Percentiles rank a stretch among this genome's conserved stretches.
These are phyloP conservation scores for Ceratobasidium papillatum DNA, from an alignment of 1,284 basidiomycete genomes.

Conservation along the genomic window DNA sequence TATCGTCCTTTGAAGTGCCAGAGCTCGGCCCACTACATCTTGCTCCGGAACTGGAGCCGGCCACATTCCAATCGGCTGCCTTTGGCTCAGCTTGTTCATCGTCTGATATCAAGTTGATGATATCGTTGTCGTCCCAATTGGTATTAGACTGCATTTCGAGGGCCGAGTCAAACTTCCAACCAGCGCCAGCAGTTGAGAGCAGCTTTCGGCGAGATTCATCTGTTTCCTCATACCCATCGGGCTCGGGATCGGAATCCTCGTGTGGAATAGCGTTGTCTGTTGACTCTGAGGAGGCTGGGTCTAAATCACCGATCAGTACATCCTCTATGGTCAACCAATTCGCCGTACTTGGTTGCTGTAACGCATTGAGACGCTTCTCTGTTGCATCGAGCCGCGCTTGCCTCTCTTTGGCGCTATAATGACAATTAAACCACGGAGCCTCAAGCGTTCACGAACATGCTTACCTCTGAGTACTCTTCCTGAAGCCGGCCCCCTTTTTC, in stretches of 20 bases:
- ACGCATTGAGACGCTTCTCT: conserved; percentile 63
- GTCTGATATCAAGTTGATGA: conserved; percentile 29
- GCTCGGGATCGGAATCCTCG: conserved; percentile 38
- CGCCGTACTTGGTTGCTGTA: conserved; percentile 51
- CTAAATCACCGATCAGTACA: neutral
- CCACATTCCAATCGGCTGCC: neutral
- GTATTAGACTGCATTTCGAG: conserved; percentile 44
- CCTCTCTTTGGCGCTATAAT: conserved; percentile 72
- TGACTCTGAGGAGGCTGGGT: neutral
- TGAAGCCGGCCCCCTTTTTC: conserved; percentile 64
- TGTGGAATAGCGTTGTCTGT: neutral
- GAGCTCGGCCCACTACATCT: neutral
- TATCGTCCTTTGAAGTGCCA: neutral
- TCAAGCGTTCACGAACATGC: conserved; percentile 39
- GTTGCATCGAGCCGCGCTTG: conserved; percentile 77
- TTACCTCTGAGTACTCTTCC: conserved; percentile 74
- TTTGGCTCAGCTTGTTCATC: neutral
- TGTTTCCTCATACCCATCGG: conserved; percentile 42
- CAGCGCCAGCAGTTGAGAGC: conserved; percentile 39
- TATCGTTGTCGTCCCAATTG: neutral
- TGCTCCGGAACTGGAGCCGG: neutral
- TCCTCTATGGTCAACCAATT: no score
- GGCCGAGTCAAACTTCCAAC: conserved; percentile 40
- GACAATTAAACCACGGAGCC: conserved; percentile 9
- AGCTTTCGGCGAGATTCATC: conserved; percentile 42